Base-by-base conservation (phyloP, 208 protist genomes). In the Trypanosoma brucei region DNA sequence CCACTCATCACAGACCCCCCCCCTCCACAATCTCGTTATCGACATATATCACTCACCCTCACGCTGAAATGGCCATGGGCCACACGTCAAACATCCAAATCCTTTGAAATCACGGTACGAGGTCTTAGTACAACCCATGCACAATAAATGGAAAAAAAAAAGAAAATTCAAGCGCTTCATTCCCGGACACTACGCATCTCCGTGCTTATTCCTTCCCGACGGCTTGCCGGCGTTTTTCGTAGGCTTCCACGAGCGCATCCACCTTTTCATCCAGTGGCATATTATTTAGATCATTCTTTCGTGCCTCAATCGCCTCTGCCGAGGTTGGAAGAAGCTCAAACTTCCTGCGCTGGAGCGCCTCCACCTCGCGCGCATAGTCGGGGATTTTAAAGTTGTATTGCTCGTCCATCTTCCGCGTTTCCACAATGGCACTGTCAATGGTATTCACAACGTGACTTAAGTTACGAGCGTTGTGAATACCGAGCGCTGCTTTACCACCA, bases 391-490 rank as follows among this genome's bases (percentile, higher is more conserved):
- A 77, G 8, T 78, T 59, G 33, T 76, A 73, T 66, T 83, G 68
- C 62, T 85, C 75, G 62, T 95, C 84, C 70, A 90, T 72, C 3
- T 76, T 73, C 60, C 81, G 67, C n/a, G 83, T 80, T 62, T 90
- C 83, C 33, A 34, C 61, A 42, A 95, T 70, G 66, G 90, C 77
- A 13, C 74, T 55, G 39, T 93, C 79, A 31, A 95, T 67, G 46
- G 75, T 68, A 54, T 71, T 70, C 35, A 91, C 62, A 14, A 92
- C 78, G 22, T 72, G 69, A 0, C 53, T 49, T 37, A 86, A 54
- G 35, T 89, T 76, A 55, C 82, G 74, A 37, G 68, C 61, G 39
- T 71, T 85, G 71, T 95, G 86, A 6, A 78, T 22, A 33, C 66
- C 79, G 8, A 83, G 53, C 64, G 83, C 84, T n/a, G 62, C 70